These are phyloP conservation scores for Myxozyma nipponensis DNA, from an alignment of 805 yeast genomes.

Conservation along the genomic window DNA sequence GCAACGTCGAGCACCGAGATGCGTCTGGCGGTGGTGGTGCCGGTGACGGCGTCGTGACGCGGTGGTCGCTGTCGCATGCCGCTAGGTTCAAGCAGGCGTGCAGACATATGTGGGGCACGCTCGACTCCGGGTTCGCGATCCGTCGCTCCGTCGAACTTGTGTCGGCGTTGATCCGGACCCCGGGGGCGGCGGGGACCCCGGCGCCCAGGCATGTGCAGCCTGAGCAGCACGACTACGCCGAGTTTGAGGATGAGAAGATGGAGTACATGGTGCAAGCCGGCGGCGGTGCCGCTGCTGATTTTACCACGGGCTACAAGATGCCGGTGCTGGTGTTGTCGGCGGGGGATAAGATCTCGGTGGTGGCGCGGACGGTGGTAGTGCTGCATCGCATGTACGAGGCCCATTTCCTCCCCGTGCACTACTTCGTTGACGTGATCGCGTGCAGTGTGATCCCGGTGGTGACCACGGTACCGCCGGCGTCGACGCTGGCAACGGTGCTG, in stretches of 20 bases:
- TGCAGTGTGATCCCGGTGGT: constrained; percentile 12
- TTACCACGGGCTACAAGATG: background rate
- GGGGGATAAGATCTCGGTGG: too few species aligned
- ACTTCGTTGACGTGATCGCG: constrained; percentile 22
- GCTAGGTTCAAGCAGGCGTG: constrained; percentile 28
- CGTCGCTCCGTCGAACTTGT: constrained; percentile 10
- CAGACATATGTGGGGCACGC: constrained; percentile 30
- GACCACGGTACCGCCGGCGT: background rate
- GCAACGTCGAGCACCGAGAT: constrained; percentile 21
- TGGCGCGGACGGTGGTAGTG: constrained; percentile 13
- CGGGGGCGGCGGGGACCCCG: too few species aligned
- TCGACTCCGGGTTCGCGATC: constrained; percentile 28
- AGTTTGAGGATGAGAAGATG: background rate
- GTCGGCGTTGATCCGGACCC: constrained; percentile 1
- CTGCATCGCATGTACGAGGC: constrained; percentile 28
- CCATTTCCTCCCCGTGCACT: constrained; percentile 28
- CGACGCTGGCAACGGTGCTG: constrained; percentile 2
- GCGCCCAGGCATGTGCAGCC: too few species aligned
- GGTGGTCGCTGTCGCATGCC: constrained; percentile 14
- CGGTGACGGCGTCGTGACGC: background rate
- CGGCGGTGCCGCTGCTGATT: too few species aligned
- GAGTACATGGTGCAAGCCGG: too few species aligned
- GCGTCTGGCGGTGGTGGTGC: background rate
- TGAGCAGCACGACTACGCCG: too few species aligned
- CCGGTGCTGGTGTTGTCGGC: background rate